A percentile compares a stretch with the other conserved stretches of the same genome.
Conservation (phyloP, 176 grass and related monocot genomes). For the Ananas comosus region DNA sequence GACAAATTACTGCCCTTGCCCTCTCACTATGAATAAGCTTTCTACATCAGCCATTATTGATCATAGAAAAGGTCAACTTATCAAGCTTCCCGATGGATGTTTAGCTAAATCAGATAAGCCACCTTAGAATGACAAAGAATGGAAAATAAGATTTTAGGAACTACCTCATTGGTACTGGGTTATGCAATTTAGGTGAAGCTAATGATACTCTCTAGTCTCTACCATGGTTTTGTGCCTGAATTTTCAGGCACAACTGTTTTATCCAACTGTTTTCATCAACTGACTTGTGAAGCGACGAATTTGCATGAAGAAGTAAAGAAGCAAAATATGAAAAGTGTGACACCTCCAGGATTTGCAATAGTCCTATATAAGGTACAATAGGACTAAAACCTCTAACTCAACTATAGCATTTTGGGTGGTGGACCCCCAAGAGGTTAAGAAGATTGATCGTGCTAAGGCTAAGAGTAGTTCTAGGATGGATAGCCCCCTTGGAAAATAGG, state of each 20-base stretch:
- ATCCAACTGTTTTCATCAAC: conserved; percentile 30
- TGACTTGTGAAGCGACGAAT: conserved; percentile 36
- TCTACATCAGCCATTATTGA: not conserved
- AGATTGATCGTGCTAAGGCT: no score
- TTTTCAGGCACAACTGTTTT: conserved; percentile 25
- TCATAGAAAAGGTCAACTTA: not conserved
- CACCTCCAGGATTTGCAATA: no score
- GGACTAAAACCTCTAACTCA: no score
- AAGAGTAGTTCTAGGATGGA: no score
- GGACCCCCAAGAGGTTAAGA: no score
- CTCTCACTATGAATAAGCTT: not conserved
- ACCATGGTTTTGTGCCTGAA: conserved; percentile 66
- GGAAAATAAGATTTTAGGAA: not conserved
- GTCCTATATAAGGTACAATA: no score
- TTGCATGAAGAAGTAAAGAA: conserved; percentile 60
- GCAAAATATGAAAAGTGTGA: conserved; percentile 41
- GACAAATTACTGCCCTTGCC: no score
- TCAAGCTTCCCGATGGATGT: not conserved
- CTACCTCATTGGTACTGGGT: conserved; percentile 39
- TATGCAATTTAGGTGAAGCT: conserved; percentile 60
- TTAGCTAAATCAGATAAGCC: not conserved
- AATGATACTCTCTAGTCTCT: conserved; percentile 40
- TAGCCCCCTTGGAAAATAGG: no score
- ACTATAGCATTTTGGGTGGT: no score
- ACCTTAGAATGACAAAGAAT: not conserved